Evolutionary conservation across 345 rosid species (phyloP), one percentile per base, ranked within the genome.

Genomic region (Lepidium didymum): DNA sequence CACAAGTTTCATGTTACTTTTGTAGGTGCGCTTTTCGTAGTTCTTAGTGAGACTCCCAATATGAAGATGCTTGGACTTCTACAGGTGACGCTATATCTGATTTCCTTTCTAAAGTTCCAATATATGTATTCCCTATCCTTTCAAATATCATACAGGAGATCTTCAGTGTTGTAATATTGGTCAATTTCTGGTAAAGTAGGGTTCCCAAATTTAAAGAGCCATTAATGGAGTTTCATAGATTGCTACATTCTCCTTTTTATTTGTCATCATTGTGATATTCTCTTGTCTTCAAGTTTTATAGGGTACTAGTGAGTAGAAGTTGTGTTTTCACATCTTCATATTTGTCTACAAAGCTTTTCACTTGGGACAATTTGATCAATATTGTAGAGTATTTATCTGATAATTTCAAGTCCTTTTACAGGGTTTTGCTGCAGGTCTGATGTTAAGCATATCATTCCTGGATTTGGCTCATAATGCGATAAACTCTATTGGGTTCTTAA

Each of bases 371-470:
- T 57, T 21, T 56, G 53, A 38, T 29, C 15, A 13, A 21, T 29
- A 1, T 19, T 52, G 36, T 62, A 36, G 62, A 33, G 64, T 71
- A 47, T 18, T 49, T 54, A 12, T 56, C 50, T 86, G 64, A 78
- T 58, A 47, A 23, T 67, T 37, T 56, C 12, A 49, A 68, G 21
- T 46, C 14, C 42, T 76, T 36, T 62, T 80, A 64, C 86, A 93
- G 99, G 99, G 97, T 47, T 94, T 94, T 85, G 99, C 99, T 55
- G 87, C 99, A 6, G 99, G 99, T 66, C 77, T 94, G 41, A 94
- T 94, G 99, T 83, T 94, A 80, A 87, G 99, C 79, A 94, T 94
- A 71, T 94, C 99, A 6, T 94, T 94, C 82, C 76, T 94, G 29
- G 99, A 94, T 84, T 83, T 90, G 69, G 99, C 97, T 53, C 97